Evolutionary conservation across 768 basidiomycete genomes (phyloP), one percentile per base, ranked within the genome.

Genomic region (Amanita molliuscula): DNA sequence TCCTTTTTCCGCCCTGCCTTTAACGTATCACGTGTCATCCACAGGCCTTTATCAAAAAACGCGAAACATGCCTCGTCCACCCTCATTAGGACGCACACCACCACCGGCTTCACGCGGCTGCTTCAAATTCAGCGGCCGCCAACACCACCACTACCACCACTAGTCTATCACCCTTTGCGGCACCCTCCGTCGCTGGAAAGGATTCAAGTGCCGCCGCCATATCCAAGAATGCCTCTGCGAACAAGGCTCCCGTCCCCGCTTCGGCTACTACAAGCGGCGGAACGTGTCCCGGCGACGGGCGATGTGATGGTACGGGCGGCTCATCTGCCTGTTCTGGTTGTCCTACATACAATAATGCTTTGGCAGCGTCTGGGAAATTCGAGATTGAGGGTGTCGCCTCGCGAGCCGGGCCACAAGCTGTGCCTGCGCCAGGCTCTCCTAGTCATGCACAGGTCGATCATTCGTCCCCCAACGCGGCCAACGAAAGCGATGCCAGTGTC

Each of bases 241-340:
- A 43, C 6, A 43, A 47, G 33, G 35, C 38, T 11, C 47, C 53
- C 25, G 37, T 44, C 47, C 38, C 48, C n/a, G 54, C 53, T 13
- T 20, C 54, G 33, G 51, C 54, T 16, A 23, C 53, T 36, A 26
- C 52, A 20, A 36, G 53, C 11, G 66, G 68, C 28, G 85, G 87
- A 54, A 94, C 94, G n/a, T 99, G 96, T 67, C 96, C 96, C 3
- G 96, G 96, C 51, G 96, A 97, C 68, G 96, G 96, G 29, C 79
- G 89, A 57, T 99, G 96, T 69, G 91, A 99, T 68, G 96, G 96
- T 56, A 94, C 90, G 10, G 96, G 96, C 59, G 96, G 96, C 47
- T 82, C 91, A 56, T 81, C 80, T 53, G 84, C 89, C 54, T 99
- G 96, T 66, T 79, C 84, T 55, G 96, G 96, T 40, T 99, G 96